phyloP scores from a whole-genome alignment of 495 filamentous ascomycete species.

The Parathielavia hyrcaniae region DNA sequence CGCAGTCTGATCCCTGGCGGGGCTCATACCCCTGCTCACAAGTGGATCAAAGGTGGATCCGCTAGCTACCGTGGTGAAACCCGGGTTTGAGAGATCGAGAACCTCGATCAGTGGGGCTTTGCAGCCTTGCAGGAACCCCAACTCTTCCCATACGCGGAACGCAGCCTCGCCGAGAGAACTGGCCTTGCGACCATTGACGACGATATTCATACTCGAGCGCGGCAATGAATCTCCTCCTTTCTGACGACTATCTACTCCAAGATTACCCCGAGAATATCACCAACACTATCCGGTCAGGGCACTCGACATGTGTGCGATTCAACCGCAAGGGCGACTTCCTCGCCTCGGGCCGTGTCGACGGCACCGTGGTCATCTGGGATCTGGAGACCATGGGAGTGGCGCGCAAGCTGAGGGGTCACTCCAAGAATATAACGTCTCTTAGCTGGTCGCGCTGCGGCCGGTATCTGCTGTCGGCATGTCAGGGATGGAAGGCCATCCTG shows the following conservation, averaged over 20 bases:
- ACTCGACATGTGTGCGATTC: constrained; percentile 70
- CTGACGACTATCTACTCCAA: constrained; percentile 66
- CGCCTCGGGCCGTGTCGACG: constrained; percentile 88
- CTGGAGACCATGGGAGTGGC: constrained; percentile 94
- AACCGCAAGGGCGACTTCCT: constrained; percentile 90
- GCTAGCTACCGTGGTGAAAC: constrained; percentile 1
- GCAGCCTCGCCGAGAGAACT: constrained; percentile 5
- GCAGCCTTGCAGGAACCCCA: constrained; percentile 17
- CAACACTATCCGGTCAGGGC: constrained; percentile 70
- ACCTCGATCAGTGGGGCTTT: constrained; percentile 9
- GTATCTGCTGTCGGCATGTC: constrained; percentile 88
- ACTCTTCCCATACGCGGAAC: neutral
- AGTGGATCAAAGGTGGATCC: constrained; percentile 1
- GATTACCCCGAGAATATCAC: constrained; percentile 89
- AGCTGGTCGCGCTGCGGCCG: constrained; percentile 91
- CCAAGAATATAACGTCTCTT: constrained; percentile 78
- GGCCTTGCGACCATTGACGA: no score
- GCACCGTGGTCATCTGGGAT: constrained; percentile 92
- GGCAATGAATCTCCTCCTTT: constrained; percentile 46
- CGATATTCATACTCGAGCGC: neutral
- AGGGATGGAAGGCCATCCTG: constrained; percentile 90
- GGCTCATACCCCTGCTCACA: constrained; percentile 1
- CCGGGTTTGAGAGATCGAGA: no score
- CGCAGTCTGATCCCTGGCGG: neutral
- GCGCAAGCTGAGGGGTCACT: constrained; percentile 86